Evolutionary conservation across 2,329 filamentous ascomycete genomes (phyloP).

Genomic region (Fusarium staphyleae): DNA sequence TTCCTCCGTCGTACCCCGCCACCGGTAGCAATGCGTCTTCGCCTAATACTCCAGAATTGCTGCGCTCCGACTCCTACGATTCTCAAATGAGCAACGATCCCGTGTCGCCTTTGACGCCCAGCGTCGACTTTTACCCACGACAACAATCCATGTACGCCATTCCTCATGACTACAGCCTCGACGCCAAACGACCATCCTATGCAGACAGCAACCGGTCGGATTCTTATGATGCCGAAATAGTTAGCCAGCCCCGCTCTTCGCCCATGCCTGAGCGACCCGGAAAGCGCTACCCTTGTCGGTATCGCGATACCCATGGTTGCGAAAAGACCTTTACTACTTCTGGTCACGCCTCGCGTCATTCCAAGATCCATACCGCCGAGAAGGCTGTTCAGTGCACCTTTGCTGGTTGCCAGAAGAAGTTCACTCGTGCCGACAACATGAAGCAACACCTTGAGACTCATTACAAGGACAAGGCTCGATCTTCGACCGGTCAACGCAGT

Average conservation of each 20-base stretch:
- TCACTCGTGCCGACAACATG: constrained; percentile 86
- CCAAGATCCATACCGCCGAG: constrained; percentile 83
- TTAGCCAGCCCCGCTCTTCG: constrained; percentile 49
- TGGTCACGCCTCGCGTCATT: constrained; percentile 83
- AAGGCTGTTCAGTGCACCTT: constrained; percentile 76
- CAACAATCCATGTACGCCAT: constrained; percentile 51
- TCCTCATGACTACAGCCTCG: constrained; percentile 45
- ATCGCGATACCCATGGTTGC: constrained; percentile 74
- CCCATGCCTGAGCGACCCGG: constrained; percentile 55
- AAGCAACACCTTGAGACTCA: constrained; percentile 84
- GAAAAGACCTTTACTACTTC: constrained; percentile 85
- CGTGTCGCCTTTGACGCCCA: constrained; percentile 63
- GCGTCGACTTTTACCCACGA: constrained; percentile 52
- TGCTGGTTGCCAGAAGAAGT: constrained; percentile 77
- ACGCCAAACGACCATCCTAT: constrained; percentile 53
- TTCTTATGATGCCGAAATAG: constrained; percentile 59
- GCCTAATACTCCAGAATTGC: constrained; percentile 63
- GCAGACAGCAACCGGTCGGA: constrained; percentile 54
- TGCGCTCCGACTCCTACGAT: constrained; percentile 68
- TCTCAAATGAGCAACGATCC: constrained; percentile 64
- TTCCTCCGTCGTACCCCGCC: constrained; percentile 46
- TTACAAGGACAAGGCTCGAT: constrained; percentile 66
- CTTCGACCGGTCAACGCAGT: constrained; percentile 47
- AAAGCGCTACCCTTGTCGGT: constrained; percentile 78
- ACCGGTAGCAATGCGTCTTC: constrained; percentile 54